Base-by-base conservation (phyloP, 2,329 filamentous ascomycete species). In the Alternaria brassicae region DNA sequence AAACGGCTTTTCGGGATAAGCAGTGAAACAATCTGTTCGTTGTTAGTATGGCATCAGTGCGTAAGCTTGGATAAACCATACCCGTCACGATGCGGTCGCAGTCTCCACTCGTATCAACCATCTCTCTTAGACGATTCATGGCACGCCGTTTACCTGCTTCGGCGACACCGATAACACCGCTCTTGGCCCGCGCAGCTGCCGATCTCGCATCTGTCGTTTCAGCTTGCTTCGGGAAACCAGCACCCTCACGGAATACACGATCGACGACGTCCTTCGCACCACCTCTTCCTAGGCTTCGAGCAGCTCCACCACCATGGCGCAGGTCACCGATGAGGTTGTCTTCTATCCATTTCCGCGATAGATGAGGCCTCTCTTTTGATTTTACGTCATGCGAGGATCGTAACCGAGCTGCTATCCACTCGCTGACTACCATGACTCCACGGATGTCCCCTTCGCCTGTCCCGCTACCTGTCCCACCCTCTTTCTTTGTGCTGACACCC, bases 1-100 rank as follows among this genome's bases (percentile, higher is more conserved):
- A 78, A 91, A 99, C 19, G 93, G 89, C 68, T 93, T 91, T 40
- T 87, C 88, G 0, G 94, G 93, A 76, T 97, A 99, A 66, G 91
- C 86, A 21, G 90, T 84, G 72, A 97, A 97, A 69, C 96, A 89
- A 62, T 98, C 91, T 17, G 56, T 10, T 23, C 7, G 9, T 15
- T 53, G 56, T 71, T 49, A 73, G 69, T 21, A 45, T 21, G 25
- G 2, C 28, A 17, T 13, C n/a, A 13, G 1, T 19, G 7, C 19
- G 6, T 5, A 19, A 6, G 28, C 25, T 4, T 6, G 30, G 9
- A 15, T 10, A 42, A 8, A 37, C 56, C 67, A 45, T 72, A 79
- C 79, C 85, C 12, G 88, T 89, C 72, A 94, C 83, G 70, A 96
- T 89, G 59, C 90, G 86, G 73, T 93, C 91, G 42, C 89, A 86